Evolutionary conservation across 1,284 basidiomycete species (phyloP), one percentile per base, ranked within the genome.

Genomic region (Microbotryum saponariae): DNA sequence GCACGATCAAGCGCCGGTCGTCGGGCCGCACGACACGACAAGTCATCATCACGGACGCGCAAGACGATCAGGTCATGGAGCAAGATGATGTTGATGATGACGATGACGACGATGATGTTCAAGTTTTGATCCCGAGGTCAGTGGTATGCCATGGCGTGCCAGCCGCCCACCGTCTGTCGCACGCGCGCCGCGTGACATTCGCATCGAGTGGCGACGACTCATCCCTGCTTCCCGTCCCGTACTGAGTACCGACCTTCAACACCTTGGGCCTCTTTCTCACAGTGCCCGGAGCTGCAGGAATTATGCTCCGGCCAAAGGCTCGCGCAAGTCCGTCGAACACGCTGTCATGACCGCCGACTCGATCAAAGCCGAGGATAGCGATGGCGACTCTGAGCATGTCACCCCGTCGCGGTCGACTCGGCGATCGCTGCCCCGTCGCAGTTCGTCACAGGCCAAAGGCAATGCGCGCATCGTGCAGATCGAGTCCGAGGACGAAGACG

Each of bases 351-450:
- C 55, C 8, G 25, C 51, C 16, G 51, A 27, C 21, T 44, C 45
- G 12, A 45, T 56, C 60, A 21, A 42, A 1, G 42, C 46, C 29
- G 53, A 51, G 29, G 48, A 44, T 3, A 60, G 61, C 7, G 58
- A 52, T 3, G 50, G 37, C 49, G 29, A 37, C 51, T 33, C 37
- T 29, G n/a, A 33, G 50, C 46, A 21, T 9, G 23, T 29, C 45
- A 29, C 29, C 23, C 25, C 18, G 37, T 12, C n/a, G 54, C 12
- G 51, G 46, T 23, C 21, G 25, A 46, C 53, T 23, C 42, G 21
- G 25, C 25, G 29, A 21, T 21, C 44, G 9, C 33, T 18, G 10
- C 52, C 52, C 21, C 37, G 37, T 18, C 37, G 37, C 37, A 18
- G 12, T 4, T 21, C 52, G 31, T 31, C n/a, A 27, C 52, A 21